Percentiles rank a stretch among this genome's conserved stretches.
phyloP scores from a whole-genome alignment of 2,329 filamentous ascomycete genomes.

The Cadophora gregata region DNA sequence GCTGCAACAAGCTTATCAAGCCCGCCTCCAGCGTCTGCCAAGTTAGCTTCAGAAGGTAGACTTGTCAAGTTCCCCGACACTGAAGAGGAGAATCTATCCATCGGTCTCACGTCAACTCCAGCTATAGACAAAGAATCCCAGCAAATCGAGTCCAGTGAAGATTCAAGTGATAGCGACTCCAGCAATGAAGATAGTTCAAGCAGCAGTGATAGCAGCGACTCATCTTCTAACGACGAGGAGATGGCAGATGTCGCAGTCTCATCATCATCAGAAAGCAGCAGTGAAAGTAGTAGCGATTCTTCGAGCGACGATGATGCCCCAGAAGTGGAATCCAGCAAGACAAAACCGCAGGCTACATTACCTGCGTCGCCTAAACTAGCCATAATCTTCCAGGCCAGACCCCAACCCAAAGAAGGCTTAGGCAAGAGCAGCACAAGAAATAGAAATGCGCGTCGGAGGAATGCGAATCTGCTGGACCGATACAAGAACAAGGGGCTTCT shows the following conservation, averaged over 20 bases:
- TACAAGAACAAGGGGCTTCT: constrained; percentile 61
- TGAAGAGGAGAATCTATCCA: constrained; percentile 23
- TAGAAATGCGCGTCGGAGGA: constrained; percentile 60
- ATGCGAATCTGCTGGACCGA: constrained; percentile 54
- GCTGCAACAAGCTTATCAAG: constrained; percentile 32
- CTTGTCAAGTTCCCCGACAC: constrained; percentile 35
- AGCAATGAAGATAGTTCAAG: constrained; percentile 15
- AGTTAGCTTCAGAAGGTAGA: constrained; percentile 33
- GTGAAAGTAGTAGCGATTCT: constrained; percentile 34
- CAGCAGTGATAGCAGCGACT: constrained; percentile 31
- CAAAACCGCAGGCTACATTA: neutral
- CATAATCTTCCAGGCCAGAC: neutral
- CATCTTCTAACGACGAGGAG: constrained; percentile 35
- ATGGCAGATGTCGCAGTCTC: constrained; percentile 6
- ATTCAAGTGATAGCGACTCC: constrained; percentile 26
- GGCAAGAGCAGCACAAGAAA: constrained; percentile 57
- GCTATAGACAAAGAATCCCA: constrained; percentile 41
- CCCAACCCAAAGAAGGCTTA: constrained; percentile 49
- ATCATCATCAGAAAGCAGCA: constrained; percentile 25
- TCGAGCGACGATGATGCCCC: constrained; percentile 47
- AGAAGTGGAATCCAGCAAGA: constrained; percentile 49
- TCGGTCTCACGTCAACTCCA: constrained; percentile 36
- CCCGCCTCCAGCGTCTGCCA: constrained; percentile 17
- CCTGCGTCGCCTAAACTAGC: neutral
- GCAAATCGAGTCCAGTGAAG: constrained; percentile 31